Conservation (phyloP, 225 moss, liverwort and hornwort genomes). For the Ulota crispa region DNA sequence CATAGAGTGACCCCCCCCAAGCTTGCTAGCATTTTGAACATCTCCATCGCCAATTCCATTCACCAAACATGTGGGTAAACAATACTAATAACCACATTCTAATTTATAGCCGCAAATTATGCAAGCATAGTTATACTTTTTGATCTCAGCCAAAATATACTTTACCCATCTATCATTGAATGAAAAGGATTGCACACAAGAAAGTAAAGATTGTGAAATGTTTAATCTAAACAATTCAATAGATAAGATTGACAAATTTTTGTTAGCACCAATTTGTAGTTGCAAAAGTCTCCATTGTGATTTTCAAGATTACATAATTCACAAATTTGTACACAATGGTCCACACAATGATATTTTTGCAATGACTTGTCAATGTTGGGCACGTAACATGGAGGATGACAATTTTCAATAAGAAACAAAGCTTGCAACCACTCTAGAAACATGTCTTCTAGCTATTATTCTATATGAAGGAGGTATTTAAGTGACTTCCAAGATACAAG, state of each 20-base stretch:
- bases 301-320: too few relatives aligned
- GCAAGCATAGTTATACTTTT: rapidly evolving
- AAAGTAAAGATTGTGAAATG: background rate
- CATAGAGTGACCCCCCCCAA: too few relatives aligned
- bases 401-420: background rate
- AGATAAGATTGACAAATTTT: rapidly evolving
- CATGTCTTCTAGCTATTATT: background rate
- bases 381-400: rapidly evolving
- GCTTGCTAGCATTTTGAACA: rapidly evolving
- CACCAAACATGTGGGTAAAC: background rate
- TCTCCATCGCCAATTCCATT: background rate
- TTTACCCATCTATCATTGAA: background rate
- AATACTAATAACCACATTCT: rapidly evolving
- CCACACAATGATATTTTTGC: background rate
- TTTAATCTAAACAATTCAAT: rapidly evolving
- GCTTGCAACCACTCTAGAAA: background rate
- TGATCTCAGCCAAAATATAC: background rate
- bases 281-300: too few relatives aligned
- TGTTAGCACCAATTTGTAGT: background rate
- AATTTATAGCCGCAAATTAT: background rate
- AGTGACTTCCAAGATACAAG: too few relatives aligned
- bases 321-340: background rate
- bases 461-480: too few relatives aligned
- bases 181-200: background rate
- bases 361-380: rapidly evolving